A percentile compares a stretch with the other conserved stretches of the same genome.
These are phyloP conservation scores for Chlamydomonas incerta DNA, from an alignment of 139 green algal species.

Conservation along the genomic window DNA sequence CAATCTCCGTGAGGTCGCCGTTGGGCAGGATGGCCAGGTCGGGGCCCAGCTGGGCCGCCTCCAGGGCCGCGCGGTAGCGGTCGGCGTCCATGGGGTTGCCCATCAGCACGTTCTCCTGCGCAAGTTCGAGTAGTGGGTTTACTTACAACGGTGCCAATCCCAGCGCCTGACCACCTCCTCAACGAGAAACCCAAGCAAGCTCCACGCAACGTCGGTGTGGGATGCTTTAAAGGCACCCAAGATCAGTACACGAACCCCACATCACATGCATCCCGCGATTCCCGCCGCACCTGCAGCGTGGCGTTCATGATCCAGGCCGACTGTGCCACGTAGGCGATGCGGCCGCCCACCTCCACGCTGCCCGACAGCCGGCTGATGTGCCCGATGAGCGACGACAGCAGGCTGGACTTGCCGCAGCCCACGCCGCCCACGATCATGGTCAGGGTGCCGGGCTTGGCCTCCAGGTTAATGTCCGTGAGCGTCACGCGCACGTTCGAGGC, in stretches of 20 bases:
- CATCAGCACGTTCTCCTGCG: conserved; percentile 82
- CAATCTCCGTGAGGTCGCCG: conserved; percentile 93
- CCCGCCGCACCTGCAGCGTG: conserved; percentile 66
- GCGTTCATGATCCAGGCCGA: conserved; percentile 94
- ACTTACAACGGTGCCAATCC: too few relatives aligned
- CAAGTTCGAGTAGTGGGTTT: too few relatives aligned
- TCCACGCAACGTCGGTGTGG: too few relatives aligned
- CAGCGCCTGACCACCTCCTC: too few relatives aligned
- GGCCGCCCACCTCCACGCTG: conserved; percentile 64
- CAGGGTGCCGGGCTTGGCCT: conserved; percentile 59
- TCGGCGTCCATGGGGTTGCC: conserved; percentile 57
- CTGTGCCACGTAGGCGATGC: conserved; percentile 85
- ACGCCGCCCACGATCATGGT: conserved; percentile 88
- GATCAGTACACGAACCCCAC: too few relatives aligned
- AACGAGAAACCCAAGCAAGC: too few relatives aligned
- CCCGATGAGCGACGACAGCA: conserved; percentile 84
- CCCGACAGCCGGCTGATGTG: conserved; percentile 70
- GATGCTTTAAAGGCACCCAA: too few relatives aligned
- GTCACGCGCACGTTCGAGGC: neutral
- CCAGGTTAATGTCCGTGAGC: conserved; percentile 54
- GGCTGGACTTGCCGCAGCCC: conserved; percentile 82
- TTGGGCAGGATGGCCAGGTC: conserved; percentile 83
- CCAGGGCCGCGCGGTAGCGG: conserved; percentile 53
- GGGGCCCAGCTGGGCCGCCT: conserved; percentile 63
- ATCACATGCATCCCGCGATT: too few relatives aligned